Evolutionary conservation across 2,329 filamentous ascomycete genomes (phyloP), one percentile per base, ranked within the genome.

Genomic region (Epichloe gansuensis): DNA sequence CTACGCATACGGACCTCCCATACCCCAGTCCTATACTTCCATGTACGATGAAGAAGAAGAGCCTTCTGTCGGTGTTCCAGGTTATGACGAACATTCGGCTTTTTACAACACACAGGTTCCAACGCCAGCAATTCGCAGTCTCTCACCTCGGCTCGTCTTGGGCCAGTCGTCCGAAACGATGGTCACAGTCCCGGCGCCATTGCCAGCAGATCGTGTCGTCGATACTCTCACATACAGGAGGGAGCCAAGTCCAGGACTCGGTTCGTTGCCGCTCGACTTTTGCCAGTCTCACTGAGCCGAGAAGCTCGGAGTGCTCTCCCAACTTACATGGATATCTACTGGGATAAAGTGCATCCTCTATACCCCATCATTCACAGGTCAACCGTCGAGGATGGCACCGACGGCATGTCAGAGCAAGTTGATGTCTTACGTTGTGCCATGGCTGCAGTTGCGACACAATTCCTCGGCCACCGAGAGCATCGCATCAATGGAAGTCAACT

Each of bases 401-500:
- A 58, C 11, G 56, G 51, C 28, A 54, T 55, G 7, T 63, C 65
- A 4, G 71, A 74, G 51, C 63, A 67, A 31, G 38, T 63, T 6
- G 72, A 76, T 51, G 64, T 75, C 43, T 65, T 80, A 46, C 70
- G 66, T 13, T 78, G 71, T 55, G 75, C 76, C 54, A 80, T 81
- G 77, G 77, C 76, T 23, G 77, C 77, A n/a, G 62, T 80, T 34
- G 77, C 74, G 46, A 74, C 76, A 23, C 76, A 80, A 58, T 74
- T 71, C 55, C 64, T 78, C 51, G 63, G 68, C 48, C 65, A 68
- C 60, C 69, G 69, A 61, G 74, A 77, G 48, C 72, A 79, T 61
- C 74, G 76, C 53, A 67, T 67, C 53, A 72, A 71, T 58, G 76
- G 76, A 31, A 72, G 69, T 50, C 66, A 73, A 52, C 66, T 81